Percentiles rank a stretch among this genome's conserved stretches.
Evolutionary conservation across 2,329 filamentous ascomycete species (phyloP).

Genomic region (Aspergillus awamori): DNA sequence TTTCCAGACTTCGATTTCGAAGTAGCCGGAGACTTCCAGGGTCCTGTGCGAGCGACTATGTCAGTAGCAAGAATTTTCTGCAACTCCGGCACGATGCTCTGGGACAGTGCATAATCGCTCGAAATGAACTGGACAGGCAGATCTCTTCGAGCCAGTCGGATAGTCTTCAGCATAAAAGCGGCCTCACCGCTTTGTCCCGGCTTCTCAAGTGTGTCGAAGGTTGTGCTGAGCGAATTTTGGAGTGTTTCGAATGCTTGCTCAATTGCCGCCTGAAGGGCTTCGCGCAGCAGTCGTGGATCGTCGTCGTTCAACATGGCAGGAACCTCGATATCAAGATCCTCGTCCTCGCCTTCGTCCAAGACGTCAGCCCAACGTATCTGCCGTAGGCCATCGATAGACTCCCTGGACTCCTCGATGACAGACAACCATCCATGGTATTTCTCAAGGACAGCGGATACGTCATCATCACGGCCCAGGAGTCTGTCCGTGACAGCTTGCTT

Average conservation of each 20-base stretch:
- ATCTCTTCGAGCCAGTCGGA: slow-evolving; percentile 72
- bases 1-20: slow-evolving; percentile 52
- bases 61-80: slow-evolving; percentile 63
- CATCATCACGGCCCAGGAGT: slow-evolving; percentile 71
- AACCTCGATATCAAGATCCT: slow-evolving; percentile 40
- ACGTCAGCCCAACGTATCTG: slow-evolving; percentile 41
- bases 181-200: slow-evolving; percentile 53
- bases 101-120: slow-evolving; percentile 54
- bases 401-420: slow-evolving; percentile 61
- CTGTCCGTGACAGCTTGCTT: slow-evolving; percentile 69
- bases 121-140: slow-evolving; percentile 58
- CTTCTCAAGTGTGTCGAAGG: slow-evolving; percentile 53
- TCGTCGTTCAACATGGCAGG: slow-evolving; percentile 65
- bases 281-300: slow-evolving; percentile 66
- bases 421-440: slow-evolving; percentile 73
- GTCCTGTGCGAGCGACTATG: slow-evolving; percentile 49
- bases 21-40: slow-evolving; percentile 48
- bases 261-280: slow-evolving; percentile 61
- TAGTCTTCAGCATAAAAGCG: slow-evolving; percentile 69
- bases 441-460: slow-evolving; percentile 63
- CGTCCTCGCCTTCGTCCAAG: slow-evolving; percentile 44
- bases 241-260: slow-evolving; percentile 61
- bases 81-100: slow-evolving; percentile 64
- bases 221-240: slow-evolving; percentile 43
- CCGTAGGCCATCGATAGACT: slow-evolving; percentile 39